phyloP scores from a whole-genome alignment of 345 rosid species.

The Lumnitzera racemosa region DNA sequence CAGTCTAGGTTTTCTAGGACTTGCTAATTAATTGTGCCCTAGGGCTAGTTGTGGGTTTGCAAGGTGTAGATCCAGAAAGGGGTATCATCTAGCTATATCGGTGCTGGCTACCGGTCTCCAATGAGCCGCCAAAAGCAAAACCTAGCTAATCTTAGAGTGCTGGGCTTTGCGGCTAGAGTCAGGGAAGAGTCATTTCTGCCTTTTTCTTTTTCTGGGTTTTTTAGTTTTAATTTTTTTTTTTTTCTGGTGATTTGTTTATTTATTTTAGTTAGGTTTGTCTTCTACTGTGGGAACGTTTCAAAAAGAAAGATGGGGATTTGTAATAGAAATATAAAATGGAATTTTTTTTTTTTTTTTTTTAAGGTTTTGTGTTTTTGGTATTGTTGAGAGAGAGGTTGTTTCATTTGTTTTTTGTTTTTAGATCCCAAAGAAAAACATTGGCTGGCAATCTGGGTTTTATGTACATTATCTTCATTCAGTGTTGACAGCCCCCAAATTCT shows the following conservation, averaged over 20 bases:
- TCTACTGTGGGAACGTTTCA: conserved; percentile 14
- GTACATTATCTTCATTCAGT: conserved; percentile 9
- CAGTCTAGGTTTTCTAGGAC: background rate
- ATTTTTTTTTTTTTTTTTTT: too few relatives aligned
- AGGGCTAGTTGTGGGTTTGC: too few relatives aligned
- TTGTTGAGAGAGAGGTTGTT: background rate
- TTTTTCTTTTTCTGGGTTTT: conserved; percentile 11
- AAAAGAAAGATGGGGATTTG: too few relatives aligned
- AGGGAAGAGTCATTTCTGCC: conserved; percentile 12
- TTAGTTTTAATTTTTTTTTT: conserved; percentile 14
- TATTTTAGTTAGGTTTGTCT: conserved; percentile 29
- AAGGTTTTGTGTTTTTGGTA: too few relatives aligned
- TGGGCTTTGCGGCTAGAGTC: conserved; percentile 31
- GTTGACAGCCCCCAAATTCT: conserved; percentile 10
- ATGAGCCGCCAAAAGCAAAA: conserved; percentile 29
- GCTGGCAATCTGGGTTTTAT: conserved; percentile 19
- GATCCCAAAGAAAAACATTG: conserved; percentile 9
- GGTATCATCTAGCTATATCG: background rate
- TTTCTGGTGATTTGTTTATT: conserved; percentile 30
- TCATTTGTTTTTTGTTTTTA: background rate
- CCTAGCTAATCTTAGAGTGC: conserved; percentile 22
- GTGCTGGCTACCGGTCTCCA: background rate
- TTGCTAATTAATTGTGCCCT: conserved; percentile 6
- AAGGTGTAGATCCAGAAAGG: too few relatives aligned
- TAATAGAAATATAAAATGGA: too few relatives aligned